Conservation (phyloP, 139 green algal genomes). For the Eudorina sp. region DNA sequence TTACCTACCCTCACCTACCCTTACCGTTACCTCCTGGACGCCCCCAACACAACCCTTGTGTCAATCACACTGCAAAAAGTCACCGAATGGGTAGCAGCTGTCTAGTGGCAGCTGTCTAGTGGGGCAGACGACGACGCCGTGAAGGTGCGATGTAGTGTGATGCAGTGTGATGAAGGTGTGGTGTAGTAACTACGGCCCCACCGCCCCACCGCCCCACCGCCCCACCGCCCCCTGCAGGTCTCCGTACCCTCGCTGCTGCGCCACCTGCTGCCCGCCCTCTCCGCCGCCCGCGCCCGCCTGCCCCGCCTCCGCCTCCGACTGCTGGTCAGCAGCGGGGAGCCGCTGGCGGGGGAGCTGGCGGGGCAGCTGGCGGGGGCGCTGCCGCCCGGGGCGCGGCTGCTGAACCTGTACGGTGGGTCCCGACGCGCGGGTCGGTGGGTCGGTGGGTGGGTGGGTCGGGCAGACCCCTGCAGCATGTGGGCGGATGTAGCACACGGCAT, state of each 20-base stretch:
- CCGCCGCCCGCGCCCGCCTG: neutral
- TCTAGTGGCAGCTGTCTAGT: no score
- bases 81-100: no score
- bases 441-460: neutral
- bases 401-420: constrained; percentile 44
- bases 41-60: neutral
- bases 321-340: constrained; percentile 45
- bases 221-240: constrained; percentile 15
- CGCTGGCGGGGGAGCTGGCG: neutral
- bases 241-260: constrained; percentile 35
- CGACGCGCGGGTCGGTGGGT: no score
- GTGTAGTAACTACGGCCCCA: neutral
- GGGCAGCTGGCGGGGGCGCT: neutral
- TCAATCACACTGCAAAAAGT: no score
- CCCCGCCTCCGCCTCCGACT: constrained; percentile 7
- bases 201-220: neutral
- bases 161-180: no score
- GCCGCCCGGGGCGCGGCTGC: neutral
- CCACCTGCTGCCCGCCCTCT: constrained; percentile 12
- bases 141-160: no score
- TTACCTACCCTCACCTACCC: no score
- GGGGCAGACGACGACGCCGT: no score
- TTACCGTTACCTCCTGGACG: neutral
- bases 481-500: no score
- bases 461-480: no score